Conservation (phyloP, 345 rosid species). For the Citrus trifoliata region DNA sequence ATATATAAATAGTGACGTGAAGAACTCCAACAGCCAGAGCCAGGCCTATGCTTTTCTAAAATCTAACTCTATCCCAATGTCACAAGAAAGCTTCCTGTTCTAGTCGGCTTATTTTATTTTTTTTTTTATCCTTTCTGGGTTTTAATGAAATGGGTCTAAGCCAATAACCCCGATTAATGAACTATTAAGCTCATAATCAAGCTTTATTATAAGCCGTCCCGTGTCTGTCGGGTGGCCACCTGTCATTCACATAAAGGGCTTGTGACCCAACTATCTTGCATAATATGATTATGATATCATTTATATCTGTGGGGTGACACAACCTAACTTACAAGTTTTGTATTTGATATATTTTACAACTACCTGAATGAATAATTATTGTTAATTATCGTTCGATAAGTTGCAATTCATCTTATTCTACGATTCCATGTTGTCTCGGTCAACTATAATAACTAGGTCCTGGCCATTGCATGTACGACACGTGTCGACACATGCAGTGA, state of each 20-base stretch:
- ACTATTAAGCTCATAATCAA: slow-evolving; percentile 3
- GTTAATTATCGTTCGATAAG: slow-evolving; percentile 7
- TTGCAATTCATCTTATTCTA: neutral
- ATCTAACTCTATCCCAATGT: slow-evolving; percentile 12
- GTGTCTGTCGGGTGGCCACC: slow-evolving; percentile 24
- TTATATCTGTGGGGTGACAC: slow-evolving; percentile 9
- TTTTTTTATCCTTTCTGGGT: neutral
- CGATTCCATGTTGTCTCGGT: slow-evolving; percentile 8
- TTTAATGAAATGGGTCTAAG: neutral
- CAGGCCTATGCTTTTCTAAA: slow-evolving; percentile 8
- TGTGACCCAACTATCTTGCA: slow-evolving; percentile 4
- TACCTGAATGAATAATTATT: neutral
- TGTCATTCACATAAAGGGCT: slow-evolving; percentile 20
- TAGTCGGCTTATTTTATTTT: slow-evolving; percentile 36
- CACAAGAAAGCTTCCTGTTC: slow-evolving; percentile 42
- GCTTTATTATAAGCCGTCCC: slow-evolving; percentile 34
- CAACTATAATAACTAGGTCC: slow-evolving; percentile 17
- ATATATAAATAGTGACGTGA: slow-evolving; percentile 31
- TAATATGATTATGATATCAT: slow-evolving; percentile 7
- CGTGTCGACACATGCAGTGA: slow-evolving; percentile 14
- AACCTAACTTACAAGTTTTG: slow-evolving; percentile 25
- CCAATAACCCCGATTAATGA: slow-evolving; percentile 13
- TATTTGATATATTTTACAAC: slow-evolving; percentile 10
- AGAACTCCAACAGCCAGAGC: slow-evolving; percentile 34
- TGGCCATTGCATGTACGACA: slow-evolving; percentile 39